These are phyloP conservation scores for Apiotrichum veenhuisii DNA, from an alignment of 1,284 basidiomycete genomes.

Conservation along the genomic window DNA sequence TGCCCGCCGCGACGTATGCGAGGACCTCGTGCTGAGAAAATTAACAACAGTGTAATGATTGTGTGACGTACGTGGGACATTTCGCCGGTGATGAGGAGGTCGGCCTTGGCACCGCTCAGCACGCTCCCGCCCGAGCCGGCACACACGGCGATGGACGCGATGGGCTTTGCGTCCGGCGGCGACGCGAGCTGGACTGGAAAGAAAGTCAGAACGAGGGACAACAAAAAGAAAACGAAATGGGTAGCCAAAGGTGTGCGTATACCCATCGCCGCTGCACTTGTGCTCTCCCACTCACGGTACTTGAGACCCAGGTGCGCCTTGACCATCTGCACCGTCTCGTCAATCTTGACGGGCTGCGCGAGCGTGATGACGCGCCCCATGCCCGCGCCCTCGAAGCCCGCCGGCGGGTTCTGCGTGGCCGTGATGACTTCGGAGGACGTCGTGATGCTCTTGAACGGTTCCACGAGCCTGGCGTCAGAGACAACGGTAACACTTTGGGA, in stretches of 20 bases:
- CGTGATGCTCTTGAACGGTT: conserved; percentile 32
- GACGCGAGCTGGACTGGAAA: conserved; percentile 72
- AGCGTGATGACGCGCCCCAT: conserved; percentile 66
- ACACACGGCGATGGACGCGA: conserved; percentile 66
- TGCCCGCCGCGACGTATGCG: conserved; percentile 66
- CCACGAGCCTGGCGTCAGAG: conserved; percentile 34
- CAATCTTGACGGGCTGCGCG: conserved; percentile 45
- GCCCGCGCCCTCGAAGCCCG: conserved; percentile 54
- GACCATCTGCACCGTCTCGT: conserved; percentile 61
- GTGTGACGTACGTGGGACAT: conserved; percentile 68
- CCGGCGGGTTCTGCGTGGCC: conserved; percentile 23
- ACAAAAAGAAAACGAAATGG: too few species aligned
- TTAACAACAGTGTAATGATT: conserved; percentile 6
- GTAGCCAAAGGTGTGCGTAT: too few species aligned
- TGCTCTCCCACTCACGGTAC: too few species aligned
- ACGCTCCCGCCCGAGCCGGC: conserved; percentile 68
- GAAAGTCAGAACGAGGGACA: conserved; percentile 1
- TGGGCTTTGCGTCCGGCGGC: conserved; percentile 39
- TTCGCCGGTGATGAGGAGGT: conserved; percentile 86
- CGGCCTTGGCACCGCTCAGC: conserved; percentile 65
- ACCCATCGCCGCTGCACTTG: too few species aligned
- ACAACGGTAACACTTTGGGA: too few species aligned
- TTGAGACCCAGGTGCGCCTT: conserved; percentile 65
- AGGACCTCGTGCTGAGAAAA: conserved; percentile 70
- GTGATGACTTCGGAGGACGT: conserved; percentile 27